These are phyloP conservation scores for Starmerella riodocensis DNA, from an alignment of 805 yeast species.

Conservation along the genomic window DNA sequence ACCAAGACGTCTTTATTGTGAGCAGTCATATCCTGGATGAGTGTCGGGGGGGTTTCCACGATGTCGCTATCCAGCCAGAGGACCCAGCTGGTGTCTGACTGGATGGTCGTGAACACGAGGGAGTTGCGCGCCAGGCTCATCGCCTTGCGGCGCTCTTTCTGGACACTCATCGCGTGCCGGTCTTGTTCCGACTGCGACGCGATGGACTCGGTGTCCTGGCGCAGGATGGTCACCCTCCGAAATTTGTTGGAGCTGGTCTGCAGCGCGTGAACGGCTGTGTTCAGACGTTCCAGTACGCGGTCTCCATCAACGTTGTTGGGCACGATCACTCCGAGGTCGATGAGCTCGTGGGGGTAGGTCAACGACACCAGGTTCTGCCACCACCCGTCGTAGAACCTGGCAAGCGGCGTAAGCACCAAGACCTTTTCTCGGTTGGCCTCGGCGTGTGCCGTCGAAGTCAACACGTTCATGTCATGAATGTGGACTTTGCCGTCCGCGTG, in stretches of 20 bases:
- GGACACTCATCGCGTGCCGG: slow-evolving; percentile 76
- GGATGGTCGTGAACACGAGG: slow-evolving; percentile 70
- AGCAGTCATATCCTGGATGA: slow-evolving; percentile 73
- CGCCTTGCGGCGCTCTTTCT: slow-evolving; percentile 73
- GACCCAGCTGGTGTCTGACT: slow-evolving; percentile 88
- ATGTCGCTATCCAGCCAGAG: slow-evolving; percentile 95
- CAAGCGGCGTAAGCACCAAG: slow-evolving; percentile 78
- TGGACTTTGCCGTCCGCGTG: slow-evolving; percentile 21
- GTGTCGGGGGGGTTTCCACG: slow-evolving; percentile 68
- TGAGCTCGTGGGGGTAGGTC: slow-evolving; percentile 68
- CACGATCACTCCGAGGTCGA: slow-evolving; percentile 82
- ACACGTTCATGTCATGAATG: slow-evolving; percentile 47
- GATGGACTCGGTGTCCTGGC: slow-evolving; percentile 74
- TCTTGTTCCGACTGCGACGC: slow-evolving; percentile 69
- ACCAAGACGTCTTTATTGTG: slow-evolving; percentile 81
- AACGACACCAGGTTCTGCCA: slow-evolving; percentile 72
- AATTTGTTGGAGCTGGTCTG: slow-evolving; percentile 55
- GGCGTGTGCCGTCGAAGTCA: slow-evolving; percentile 60
- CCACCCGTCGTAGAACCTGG: slow-evolving; percentile 69
- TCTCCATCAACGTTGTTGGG: slow-evolving; percentile 81
- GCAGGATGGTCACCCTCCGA: slow-evolving; percentile 69
- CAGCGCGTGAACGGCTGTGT: slow-evolving; percentile 56
- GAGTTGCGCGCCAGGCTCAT: slow-evolving; percentile 96
- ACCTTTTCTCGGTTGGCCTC: slow-evolving; percentile 68
- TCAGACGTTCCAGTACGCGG: slow-evolving; percentile 55